A percentile compares a stretch with the other conserved stretches of the same genome.
These are phyloP conservation scores for Nephelium lappaceum DNA, from an alignment of 345 rosid species.

Conservation along the genomic window DNA sequence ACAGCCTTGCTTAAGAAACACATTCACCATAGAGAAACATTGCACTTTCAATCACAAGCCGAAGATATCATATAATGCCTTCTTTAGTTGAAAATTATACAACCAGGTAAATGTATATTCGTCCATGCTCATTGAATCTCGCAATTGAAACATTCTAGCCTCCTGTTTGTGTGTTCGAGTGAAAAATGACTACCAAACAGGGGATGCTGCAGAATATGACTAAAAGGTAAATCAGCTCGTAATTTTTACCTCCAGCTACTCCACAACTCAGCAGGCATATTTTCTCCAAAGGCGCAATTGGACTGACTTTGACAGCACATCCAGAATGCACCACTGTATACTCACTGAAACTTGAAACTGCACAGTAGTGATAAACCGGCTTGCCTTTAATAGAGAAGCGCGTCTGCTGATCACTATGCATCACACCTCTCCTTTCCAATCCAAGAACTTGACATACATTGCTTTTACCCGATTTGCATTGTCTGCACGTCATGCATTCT, in stretches of 20 bases:
- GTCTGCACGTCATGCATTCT: slow-evolving; percentile 74
- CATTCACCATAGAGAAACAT: background rate
- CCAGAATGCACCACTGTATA: slow-evolving; percentile 93
- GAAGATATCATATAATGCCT: background rate
- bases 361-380: slow-evolving; percentile 84
- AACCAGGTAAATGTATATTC: background rate
- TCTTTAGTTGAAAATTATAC: background rate
- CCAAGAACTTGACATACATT: slow-evolving; percentile 86
- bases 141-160: background rate
- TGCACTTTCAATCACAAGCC: background rate
- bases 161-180: too few relatives aligned
- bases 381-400: slow-evolving; percentile 80
- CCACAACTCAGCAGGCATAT: slow-evolving; percentile 94
- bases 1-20: slow-evolving; percentile 7
- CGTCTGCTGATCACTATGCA: slow-evolving; percentile 78
- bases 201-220: background rate
- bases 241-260: slow-evolving; percentile 68
- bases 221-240: background rate
- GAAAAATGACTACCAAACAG: background rate
- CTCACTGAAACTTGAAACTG: slow-evolving; percentile 93
- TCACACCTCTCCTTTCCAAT: slow-evolving; percentile 81
- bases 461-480: slow-evolving; percentile 77
- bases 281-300: slow-evolving; percentile 68
- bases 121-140: too few relatives aligned
- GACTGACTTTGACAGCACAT: slow-evolving; percentile 82